These are phyloP conservation scores for Aspergillus arachidicola DNA, from an alignment of 2,329 filamentous ascomycete genomes.

Conservation along the genomic window DNA sequence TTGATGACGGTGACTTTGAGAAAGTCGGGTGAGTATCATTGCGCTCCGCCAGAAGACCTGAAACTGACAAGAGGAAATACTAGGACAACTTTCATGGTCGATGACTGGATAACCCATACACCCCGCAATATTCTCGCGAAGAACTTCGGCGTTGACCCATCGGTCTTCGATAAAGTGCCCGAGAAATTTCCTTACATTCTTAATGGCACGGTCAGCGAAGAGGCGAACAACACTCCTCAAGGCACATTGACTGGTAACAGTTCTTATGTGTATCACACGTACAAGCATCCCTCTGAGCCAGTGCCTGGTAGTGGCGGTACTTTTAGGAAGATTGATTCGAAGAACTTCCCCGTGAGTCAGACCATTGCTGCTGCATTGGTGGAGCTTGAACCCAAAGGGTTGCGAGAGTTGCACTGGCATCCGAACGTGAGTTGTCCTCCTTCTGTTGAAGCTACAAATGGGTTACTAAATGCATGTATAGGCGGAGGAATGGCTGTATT, in stretches of 20 bases:
- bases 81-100: slow-evolving; percentile 71
- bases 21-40: slow-evolving; percentile 53
- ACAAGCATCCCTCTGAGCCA: slow-evolving; percentile 57
- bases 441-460: not conserved
- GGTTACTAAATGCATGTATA: slow-evolving; percentile 25
- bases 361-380: slow-evolving; percentile 69
- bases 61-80: not conserved
- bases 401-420: slow-evolving; percentile 72
- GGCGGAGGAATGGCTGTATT: slow-evolving; percentile 73
- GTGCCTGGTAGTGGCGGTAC: slow-evolving; percentile 60
- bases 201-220: slow-evolving; percentile 56
- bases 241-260: slow-evolving; percentile 58
- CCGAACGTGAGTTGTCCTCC: slow-evolving; percentile 56
- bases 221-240: slow-evolving; percentile 47
- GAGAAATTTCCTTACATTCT: slow-evolving; percentile 63
- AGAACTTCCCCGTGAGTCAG: slow-evolving; percentile 67
- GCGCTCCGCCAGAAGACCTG: not conserved
- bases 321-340: slow-evolving; percentile 66
- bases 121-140: slow-evolving; percentile 64
- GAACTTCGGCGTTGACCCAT: slow-evolving; percentile 66
- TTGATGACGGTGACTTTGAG: slow-evolving; percentile 69
- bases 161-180: slow-evolving; percentile 62
- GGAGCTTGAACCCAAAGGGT: slow-evolving; percentile 62
- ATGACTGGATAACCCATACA: slow-evolving; percentile 67
- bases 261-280: slow-evolving; percentile 64